Percentiles rank a stretch among this genome's conserved stretches.
phyloP scores from a whole-genome alignment of 1,284 basidiomycete genomes.

The Coniophora puteana region DNA sequence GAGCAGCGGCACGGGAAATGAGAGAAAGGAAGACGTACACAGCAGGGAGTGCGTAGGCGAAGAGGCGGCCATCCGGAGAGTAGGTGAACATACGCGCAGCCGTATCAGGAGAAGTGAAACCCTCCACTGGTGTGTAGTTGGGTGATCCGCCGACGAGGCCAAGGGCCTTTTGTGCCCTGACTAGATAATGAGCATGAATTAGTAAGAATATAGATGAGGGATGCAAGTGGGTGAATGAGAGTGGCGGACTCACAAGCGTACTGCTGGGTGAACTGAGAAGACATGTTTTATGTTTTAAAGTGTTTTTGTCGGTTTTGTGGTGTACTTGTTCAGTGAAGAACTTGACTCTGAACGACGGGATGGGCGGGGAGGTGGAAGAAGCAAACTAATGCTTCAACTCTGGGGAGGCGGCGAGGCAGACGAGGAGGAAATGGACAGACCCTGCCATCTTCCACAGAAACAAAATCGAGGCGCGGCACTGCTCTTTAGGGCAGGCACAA shows the following conservation, averaged over 20 bases:
- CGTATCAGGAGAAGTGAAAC: constrained; percentile 66
- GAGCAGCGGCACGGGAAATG: no score
- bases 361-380: constrained; percentile 44
- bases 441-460: constrained; percentile 3
- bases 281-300: constrained; percentile 41
- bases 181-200: constrained; percentile 33
- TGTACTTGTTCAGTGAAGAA: no score
- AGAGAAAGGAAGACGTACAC: constrained; percentile 53
- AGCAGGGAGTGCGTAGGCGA: constrained; percentile 78
- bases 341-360: no score
- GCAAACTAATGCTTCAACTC: constrained; percentile 77
- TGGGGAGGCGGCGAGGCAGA: constrained; percentile 13
- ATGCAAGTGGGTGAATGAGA: constrained; percentile 10
- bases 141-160: constrained; percentile 84
- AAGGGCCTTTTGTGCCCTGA: constrained; percentile 91
- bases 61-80: constrained; percentile 84
- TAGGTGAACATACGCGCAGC: constrained; percentile 79
- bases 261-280: constrained; percentile 67
- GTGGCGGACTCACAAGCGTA: constrained; percentile 66
- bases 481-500: constrained; percentile 8
- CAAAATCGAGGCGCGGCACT: no score
- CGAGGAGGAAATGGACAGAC: constrained; percentile 8
- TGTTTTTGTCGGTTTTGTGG: no score
- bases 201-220: constrained; percentile 1
- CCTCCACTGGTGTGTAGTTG: constrained; percentile 64